Evolutionary conservation across 2,329 filamentous ascomycete species (phyloP), one percentile per base, ranked within the genome.

Genomic region (Xylaria sp.): DNA sequence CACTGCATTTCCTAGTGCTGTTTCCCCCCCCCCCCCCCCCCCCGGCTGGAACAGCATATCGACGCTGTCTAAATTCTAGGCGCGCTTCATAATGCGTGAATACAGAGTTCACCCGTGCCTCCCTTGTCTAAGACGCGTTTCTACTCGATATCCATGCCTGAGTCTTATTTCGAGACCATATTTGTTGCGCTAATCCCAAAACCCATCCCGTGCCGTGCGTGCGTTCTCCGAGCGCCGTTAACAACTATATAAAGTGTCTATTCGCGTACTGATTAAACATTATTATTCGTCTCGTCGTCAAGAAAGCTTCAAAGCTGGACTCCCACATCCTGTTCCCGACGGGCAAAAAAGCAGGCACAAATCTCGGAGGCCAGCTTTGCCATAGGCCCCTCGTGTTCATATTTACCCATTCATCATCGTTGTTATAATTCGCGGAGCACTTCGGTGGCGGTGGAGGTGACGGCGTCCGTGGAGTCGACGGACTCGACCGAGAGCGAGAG

Each of bases 401-500:
- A 10, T 18, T 64, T 23, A 37, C 58, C 58, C 62, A 27, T 42
- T 65, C 29, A 37, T 63, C 10, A 23, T 65, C 37, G 57, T 44
- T 18, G 16, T 47, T 21, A 84, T 65, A 84, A 75, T 74, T 84
- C 83, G 66, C 78, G 78, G 21, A 77, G 62, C 23, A 69, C 79
- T 57, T 74, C 76, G 27, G 72, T 74, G 2, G 74, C 73, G 42
- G 77, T 72, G 25, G 72, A 69, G 18, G 74, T 72, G 35, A 79
- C 77, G 21, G 76, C 70, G 10, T 76, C 76, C 25, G 71, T 72
- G 3, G 78, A 72, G 9, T 73, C 74, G 27, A 73, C 73, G 25
- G 69, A 73, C 23, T 81, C 80, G 69, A 81, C 80, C 13, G 80
- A 81, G 40, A 81, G 80, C 23, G 80, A 80, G 48, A 81, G 78